phyloP scores from a whole-genome alignment of 140 eudicot genomes.

The Oenanthe javanica region DNA sequence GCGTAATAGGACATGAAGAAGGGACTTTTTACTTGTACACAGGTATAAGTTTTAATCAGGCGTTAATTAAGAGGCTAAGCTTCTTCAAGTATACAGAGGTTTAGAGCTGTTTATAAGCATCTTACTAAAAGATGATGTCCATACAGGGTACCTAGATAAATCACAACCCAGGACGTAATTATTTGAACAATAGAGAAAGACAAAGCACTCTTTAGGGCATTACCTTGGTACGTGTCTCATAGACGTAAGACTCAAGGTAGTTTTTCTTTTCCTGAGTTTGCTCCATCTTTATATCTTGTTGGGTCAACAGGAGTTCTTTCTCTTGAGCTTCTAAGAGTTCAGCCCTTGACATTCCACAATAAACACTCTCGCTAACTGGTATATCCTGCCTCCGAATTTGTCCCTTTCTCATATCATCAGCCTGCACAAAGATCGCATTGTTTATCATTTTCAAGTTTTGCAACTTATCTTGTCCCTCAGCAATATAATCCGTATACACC shows the following conservation, averaged over 20 bases:
- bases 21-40: background rate
- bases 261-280: slow-evolving; percentile 92
- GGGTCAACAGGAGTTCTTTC: slow-evolving; percentile 46
- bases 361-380: slow-evolving; percentile 34
- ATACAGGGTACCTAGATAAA: background rate
- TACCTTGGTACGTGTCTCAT: slow-evolving; percentile 93
- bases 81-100: background rate
- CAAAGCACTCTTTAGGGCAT: background rate
- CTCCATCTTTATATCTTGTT: slow-evolving; percentile 77
- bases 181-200: background rate
- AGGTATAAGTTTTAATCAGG: background rate
- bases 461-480: background rate
- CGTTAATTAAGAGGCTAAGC: background rate
- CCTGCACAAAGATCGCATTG: slow-evolving; percentile 26
- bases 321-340: slow-evolving; percentile 63
- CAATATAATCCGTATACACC: background rate
- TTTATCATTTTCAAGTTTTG: too few species aligned
- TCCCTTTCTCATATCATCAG: slow-evolving; percentile 35
- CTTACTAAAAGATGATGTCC: background rate
- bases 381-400: slow-evolving; percentile 42
- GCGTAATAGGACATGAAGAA: background rate
- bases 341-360: slow-evolving; percentile 42
- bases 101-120: background rate
- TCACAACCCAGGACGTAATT: background rate
- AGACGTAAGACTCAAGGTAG: slow-evolving; percentile 79